Evolutionary conservation across 805 yeast species (phyloP).

Genomic region (Suhomyces sp.): DNA sequence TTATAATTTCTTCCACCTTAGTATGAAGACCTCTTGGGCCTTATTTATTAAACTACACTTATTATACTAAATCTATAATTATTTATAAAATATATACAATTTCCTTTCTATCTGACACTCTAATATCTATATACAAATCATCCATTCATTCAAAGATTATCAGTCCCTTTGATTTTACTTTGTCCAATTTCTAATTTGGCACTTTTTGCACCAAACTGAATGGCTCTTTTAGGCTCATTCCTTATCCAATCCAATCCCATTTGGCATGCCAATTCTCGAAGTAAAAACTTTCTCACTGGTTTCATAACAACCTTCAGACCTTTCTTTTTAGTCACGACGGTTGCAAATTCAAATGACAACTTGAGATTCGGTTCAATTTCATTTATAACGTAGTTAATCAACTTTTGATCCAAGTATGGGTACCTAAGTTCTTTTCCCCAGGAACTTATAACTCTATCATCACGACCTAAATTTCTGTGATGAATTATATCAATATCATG

Average conservation of each 20-base stretch:
- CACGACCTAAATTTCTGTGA: constrained; percentile 82
- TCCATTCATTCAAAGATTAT: constrained; percentile 29
- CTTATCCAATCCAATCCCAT: constrained; percentile 56
- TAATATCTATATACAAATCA: too few species aligned
- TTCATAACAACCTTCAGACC: constrained; percentile 22
- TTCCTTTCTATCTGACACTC: too few species aligned
- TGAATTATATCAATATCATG: constrained; percentile 74
- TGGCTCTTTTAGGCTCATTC: constrained; percentile 85
- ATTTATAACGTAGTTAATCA: constrained; percentile 50
- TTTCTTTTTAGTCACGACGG: constrained; percentile 23
- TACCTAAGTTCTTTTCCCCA: constrained; percentile 92
- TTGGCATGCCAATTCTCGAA: constrained; percentile 59
- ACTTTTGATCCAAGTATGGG: constrained; percentile 71
- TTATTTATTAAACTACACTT: constrained; percentile 1
- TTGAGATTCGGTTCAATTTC: constrained; percentile 50
- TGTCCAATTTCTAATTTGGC: constrained; percentile 89
- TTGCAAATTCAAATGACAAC: constrained; percentile 32
- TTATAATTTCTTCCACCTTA: too few species aligned
- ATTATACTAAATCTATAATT: neutral
- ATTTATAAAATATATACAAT: too few species aligned
- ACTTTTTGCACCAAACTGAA: constrained; percentile 93
- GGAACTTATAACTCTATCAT: constrained; percentile 79
- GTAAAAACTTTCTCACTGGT: constrained; percentile 48
- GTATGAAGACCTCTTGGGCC: neutral
- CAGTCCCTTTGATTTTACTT: constrained; percentile 77